phyloP scores from a whole-genome alignment of 2,329 filamentous ascomycete species.

The Hirsutella thompsonii region DNA sequence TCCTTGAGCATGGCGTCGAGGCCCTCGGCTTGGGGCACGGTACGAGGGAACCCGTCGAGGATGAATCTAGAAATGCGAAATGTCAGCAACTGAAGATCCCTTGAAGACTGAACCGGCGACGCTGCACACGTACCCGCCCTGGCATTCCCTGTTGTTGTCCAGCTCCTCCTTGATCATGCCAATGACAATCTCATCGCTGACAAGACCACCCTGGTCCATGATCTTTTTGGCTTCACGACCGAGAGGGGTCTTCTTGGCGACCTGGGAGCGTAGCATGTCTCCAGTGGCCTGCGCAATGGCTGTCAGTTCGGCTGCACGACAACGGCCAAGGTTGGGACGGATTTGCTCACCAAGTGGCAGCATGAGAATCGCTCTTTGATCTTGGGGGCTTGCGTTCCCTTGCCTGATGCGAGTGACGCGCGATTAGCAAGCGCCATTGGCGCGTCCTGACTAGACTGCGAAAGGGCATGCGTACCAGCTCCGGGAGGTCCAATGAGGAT shows the following conservation, averaged over 20 bases:
- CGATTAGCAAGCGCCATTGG: not conserved
- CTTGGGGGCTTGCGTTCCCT: slow-evolving; percentile 95
- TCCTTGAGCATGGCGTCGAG: slow-evolving; percentile 81
- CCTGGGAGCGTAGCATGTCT: slow-evolving; percentile 97
- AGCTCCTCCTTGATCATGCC: slow-evolving; percentile 99
- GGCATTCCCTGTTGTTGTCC: slow-evolving; percentile 87
- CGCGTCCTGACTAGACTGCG: not conserved
- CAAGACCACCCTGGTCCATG: slow-evolving; percentile 95
- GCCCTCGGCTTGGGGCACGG: slow-evolving; percentile 86
- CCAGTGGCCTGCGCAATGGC: slow-evolving; percentile 63
- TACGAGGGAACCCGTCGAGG: slow-evolving; percentile 95
- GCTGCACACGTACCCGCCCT: slow-evolving; percentile 59
- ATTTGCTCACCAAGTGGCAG: slow-evolving; percentile 73
- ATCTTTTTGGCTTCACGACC: slow-evolving; percentile 99
- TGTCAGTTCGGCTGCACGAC: slow-evolving; percentile 2
- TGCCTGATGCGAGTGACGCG: slow-evolving; percentile 46
- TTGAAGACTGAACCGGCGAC: slow-evolving; percentile 1
- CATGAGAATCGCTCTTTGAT: slow-evolving; percentile 97
- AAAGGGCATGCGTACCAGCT: slow-evolving; percentile 60
- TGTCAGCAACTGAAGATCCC: slow-evolving; percentile 1
- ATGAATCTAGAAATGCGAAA: slow-evolving; percentile 61
- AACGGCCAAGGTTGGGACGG: slow-evolving; percentile 2
- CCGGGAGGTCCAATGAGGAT: slow-evolving; percentile 95
- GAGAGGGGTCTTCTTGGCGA: slow-evolving; percentile 90
- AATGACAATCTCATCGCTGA: slow-evolving; percentile 98